Percentiles rank a stretch among this genome's conserved stretches.
phyloP scores from a whole-genome alignment of 805 yeast genomes.

The Ogataea salicorniae region DNA sequence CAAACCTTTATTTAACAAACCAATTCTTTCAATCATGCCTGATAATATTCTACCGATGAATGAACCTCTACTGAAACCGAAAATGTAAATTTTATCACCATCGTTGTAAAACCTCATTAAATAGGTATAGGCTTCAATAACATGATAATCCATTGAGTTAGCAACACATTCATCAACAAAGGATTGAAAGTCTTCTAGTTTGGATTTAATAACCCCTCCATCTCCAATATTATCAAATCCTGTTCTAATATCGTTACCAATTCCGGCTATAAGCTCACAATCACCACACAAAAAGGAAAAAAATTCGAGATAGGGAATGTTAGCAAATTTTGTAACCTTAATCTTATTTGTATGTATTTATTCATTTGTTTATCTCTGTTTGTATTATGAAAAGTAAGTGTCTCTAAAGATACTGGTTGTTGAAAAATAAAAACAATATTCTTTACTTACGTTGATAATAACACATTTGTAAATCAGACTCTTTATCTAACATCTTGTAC shows the following conservation, averaged over 20 bases:
- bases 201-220: conserved; percentile 13
- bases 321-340: neutral
- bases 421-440: neutral
- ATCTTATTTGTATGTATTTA: too few species aligned
- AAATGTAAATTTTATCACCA: conserved; percentile 49
- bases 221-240: conserved; percentile 29
- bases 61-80: conserved; percentile 63
- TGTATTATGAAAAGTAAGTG: too few species aligned
- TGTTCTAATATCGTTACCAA: conserved; percentile 48
- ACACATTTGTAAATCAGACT: conserved; percentile 41
- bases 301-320: neutral
- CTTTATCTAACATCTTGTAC: conserved; percentile 47
- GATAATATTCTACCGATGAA: conserved; percentile 59
- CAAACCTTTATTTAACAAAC: conserved; percentile 49
- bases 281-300: too few species aligned
- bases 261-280: conserved; percentile 38
- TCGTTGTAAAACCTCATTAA: conserved; percentile 42
- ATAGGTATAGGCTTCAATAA: conserved; percentile 51
- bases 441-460: conserved; percentile 48
- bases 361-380: too few species aligned
- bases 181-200: conserved; percentile 8
- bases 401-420: too few species aligned
- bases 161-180: conserved; percentile 38
- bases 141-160: conserved; percentile 49
- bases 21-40: conserved; percentile 63